Percentiles rank a stretch among this genome's conserved stretches.
Evolutionary conservation across 1,139 yeast species (phyloP).

Genomic region (Tardiomyces digboiensis): DNA sequence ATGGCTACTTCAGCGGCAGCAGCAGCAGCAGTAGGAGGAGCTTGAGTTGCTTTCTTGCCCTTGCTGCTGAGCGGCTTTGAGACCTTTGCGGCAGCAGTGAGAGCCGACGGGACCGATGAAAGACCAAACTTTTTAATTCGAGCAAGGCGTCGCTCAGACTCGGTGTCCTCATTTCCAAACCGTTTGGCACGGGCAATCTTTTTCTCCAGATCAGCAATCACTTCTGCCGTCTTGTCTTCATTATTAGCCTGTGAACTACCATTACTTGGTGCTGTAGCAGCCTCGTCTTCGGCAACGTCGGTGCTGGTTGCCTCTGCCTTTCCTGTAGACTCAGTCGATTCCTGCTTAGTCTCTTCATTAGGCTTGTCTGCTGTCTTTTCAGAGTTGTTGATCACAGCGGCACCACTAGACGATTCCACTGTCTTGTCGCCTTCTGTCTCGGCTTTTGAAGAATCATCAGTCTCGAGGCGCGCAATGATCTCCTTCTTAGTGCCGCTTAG

Average conservation of each 20-base stretch:
- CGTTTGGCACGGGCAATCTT: constrained; percentile 67
- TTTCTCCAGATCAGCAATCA: constrained; percentile 56
- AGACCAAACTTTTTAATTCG: constrained; percentile 84
- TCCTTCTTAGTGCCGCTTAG: constrained; percentile 81
- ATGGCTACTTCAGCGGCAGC: background rate
- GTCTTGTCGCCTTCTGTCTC: too few species aligned
- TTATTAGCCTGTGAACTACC: constrained; percentile 23
- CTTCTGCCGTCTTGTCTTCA: constrained; percentile 62
- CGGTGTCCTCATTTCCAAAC: constrained; percentile 53
- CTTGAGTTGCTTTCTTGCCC: too few species aligned
- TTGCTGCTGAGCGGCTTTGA: too few species aligned
- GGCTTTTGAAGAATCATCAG: constrained; percentile 18
- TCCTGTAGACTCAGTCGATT: constrained; percentile 2
- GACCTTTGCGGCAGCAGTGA: background rate
- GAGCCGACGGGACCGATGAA: constrained; percentile 16
- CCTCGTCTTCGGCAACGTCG: constrained; percentile 2
- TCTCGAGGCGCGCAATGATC: constrained; percentile 54
- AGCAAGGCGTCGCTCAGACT: constrained; percentile 42
- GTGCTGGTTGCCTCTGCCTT: constrained; percentile 2
- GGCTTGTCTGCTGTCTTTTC: constrained; percentile 5
- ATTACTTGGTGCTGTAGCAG: constrained; percentile 3
- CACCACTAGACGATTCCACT: too few species aligned
- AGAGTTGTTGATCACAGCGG: background rate
- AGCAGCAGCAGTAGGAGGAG: too few species aligned
- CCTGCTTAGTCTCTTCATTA: constrained; percentile 10